Conservation (phyloP, 2,329 filamentous ascomycete genomes). For the Neonectria ditissima region DNA sequence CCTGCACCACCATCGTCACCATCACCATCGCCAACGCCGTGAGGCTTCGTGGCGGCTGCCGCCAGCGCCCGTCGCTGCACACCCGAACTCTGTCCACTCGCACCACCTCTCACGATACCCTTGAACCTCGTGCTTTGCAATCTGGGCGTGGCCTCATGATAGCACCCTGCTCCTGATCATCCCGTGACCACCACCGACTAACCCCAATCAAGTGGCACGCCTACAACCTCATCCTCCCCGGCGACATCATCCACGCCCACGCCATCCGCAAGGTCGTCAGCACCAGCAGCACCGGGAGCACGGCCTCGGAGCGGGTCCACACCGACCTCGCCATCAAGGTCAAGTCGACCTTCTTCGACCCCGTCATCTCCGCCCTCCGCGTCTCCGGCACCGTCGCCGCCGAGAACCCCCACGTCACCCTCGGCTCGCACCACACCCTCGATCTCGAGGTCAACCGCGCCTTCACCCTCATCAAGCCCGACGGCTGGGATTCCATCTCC, state of each 20-base stretch:
- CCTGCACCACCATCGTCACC: background rate
- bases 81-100: background rate
- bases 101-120: background rate
- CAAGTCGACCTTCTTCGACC: constrained; percentile 69
- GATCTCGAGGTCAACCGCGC: constrained; percentile 89
- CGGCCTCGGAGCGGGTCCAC: constrained; percentile 66
- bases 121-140: background rate
- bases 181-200: constrained; percentile 25
- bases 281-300: constrained; percentile 61
- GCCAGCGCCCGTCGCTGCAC: background rate
- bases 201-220: constrained; percentile 63
- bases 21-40: background rate
- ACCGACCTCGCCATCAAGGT: constrained; percentile 69
- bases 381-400: constrained; percentile 66
- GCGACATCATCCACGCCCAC: constrained; percentile 66
- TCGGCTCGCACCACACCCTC: constrained; percentile 70
- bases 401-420: constrained; percentile 64
- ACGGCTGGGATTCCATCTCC: constrained; percentile 90
- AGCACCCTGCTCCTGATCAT: background rate
- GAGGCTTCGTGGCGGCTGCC: background rate
- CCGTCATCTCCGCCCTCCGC: constrained; percentile 65
- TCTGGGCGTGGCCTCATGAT: background rate
- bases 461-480: constrained; percentile 88
- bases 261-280: constrained; percentile 67
- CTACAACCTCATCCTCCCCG: constrained; percentile 68